Percentiles rank a stretch among this genome's conserved stretches.
Evolutionary conservation across 2,329 filamentous ascomycete genomes (phyloP).

Genomic region (Thermomyces lanuginosus): DNA sequence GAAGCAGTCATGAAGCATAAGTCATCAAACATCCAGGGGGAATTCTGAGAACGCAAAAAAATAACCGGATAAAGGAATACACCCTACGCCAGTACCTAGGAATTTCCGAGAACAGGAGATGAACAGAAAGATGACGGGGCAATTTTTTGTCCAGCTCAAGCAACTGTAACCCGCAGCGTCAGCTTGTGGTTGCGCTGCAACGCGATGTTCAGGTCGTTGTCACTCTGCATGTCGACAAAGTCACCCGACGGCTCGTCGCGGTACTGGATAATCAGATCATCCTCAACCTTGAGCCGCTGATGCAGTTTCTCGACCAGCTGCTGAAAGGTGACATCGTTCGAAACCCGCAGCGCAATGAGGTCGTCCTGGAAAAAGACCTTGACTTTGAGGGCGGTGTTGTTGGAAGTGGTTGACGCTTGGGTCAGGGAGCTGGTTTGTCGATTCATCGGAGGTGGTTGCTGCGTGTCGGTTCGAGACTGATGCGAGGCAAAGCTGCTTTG

Average conservation of each 20-base stretch:
- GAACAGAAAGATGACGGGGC: not conserved
- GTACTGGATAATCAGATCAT: slow-evolving; percentile 67
- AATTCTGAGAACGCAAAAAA: slow-evolving; percentile 1
- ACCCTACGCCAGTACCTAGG: slow-evolving; percentile 3
- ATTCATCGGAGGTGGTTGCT: slow-evolving; percentile 26
- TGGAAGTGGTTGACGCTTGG: slow-evolving; percentile 24
- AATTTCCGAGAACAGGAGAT: slow-evolving; percentile 2
- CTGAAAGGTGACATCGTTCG: slow-evolving; percentile 58
- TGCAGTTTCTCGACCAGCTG: slow-evolving; percentile 71
- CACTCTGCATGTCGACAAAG: slow-evolving; percentile 57
- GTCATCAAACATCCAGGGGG: slow-evolving; percentile 3
- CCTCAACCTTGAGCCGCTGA: slow-evolving; percentile 62
- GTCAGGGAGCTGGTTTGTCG: slow-evolving; percentile 39
- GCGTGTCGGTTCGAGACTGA: slow-evolving; percentile 19
- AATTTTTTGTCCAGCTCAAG: slow-evolving; percentile 9
- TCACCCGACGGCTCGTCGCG: slow-evolving; percentile 67
- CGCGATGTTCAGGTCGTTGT: slow-evolving; percentile 67
- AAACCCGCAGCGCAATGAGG: slow-evolving; percentile 78
- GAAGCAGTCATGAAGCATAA: too few species aligned
- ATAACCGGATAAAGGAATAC: not conserved
- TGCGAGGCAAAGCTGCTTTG: slow-evolving; percentile 21
- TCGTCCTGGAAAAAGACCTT: slow-evolving; percentile 91
- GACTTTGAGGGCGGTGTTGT: slow-evolving; percentile 55
- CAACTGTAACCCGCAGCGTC: slow-evolving; percentile 47
- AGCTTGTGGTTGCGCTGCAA: slow-evolving; percentile 76